phyloP scores from a whole-genome alignment of 2,329 filamentous ascomycete species.

The Knufia petricola region DNA sequence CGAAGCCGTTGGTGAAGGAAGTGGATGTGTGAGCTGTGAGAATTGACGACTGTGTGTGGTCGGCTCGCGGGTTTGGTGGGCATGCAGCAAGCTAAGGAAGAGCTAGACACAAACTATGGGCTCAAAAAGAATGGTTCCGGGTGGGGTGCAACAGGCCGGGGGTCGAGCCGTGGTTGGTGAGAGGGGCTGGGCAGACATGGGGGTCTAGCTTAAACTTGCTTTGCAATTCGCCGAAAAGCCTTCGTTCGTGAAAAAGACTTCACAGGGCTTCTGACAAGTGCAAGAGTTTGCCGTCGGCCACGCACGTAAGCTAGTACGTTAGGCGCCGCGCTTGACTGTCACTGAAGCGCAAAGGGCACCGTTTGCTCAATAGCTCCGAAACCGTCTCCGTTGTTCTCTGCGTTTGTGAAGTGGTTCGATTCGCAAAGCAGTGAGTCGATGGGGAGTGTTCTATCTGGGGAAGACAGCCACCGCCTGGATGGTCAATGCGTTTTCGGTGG shows the following conservation, averaged over 20 bases:
- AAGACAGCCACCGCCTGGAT: no score
- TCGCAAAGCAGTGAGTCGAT: background rate
- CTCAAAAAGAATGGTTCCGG: background rate
- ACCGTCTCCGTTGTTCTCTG: background rate
- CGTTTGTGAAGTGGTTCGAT: background rate
- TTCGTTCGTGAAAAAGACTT: no score
- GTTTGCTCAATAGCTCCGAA: background rate
- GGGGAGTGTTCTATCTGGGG: background rate
- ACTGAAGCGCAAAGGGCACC: background rate
- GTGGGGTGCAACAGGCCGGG: background rate
- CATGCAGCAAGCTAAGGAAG: background rate
- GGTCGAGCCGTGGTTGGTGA: slow-evolving; percentile 4
- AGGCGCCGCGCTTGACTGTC: background rate
- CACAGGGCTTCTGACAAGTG: background rate
- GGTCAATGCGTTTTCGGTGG: no score
- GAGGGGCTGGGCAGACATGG: background rate
- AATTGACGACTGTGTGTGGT: background rate
- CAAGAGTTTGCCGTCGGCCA: background rate
- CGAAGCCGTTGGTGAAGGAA: background rate
- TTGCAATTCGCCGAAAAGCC: background rate
- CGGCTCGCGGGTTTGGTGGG: background rate
- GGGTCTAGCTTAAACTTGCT: no score
- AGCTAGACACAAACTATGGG: slow-evolving; percentile 1
- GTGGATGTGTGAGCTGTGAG: slow-evolving; percentile 4
- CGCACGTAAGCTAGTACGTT: no score